A percentile compares a stretch with the other conserved stretches of the same genome.
phyloP scores from a whole-genome alignment of 495 filamentous ascomycete genomes.

The Apodospora peruviana region DNA sequence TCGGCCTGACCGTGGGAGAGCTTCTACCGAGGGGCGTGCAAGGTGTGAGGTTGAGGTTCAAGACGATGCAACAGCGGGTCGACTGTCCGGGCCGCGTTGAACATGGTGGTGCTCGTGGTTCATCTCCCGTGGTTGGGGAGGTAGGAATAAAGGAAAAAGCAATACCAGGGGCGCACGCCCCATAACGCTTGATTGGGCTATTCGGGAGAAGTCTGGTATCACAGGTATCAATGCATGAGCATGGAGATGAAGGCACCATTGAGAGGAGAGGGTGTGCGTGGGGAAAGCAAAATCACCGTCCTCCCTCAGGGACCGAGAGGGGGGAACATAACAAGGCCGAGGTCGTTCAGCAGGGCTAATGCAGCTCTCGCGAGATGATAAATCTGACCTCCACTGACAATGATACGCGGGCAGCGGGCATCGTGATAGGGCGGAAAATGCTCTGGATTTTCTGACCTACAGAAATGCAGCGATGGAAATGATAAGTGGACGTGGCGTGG shows the following conservation, averaged over 20 bases:
- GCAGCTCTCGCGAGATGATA: no score
- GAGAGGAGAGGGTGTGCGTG: conserved; percentile 7
- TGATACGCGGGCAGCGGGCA: no score
- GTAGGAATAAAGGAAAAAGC: conserved; percentile 9
- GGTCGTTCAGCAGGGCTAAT: no score
- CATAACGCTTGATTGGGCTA: conserved; percentile 14
- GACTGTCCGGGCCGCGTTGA: conserved; percentile 10
- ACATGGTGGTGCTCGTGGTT: not conserved
- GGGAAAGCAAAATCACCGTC: conserved; percentile 9
- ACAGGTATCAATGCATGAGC: conserved; percentile 30
- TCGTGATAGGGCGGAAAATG: conserved; percentile 17
- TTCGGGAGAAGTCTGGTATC: conserved; percentile 20
- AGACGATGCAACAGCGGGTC: conserved; percentile 24
- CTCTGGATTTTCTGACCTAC: conserved; percentile 10
- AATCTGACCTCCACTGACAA: not conserved
- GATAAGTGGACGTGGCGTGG: not conserved
- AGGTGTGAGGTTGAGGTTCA: conserved; percentile 10
- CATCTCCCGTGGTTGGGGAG: conserved; percentile 4
- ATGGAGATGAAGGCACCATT: conserved; percentile 15
- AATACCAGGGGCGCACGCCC: conserved; percentile 9
- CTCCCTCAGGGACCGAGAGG: no score
- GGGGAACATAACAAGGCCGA: no score
- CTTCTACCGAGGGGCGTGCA: conserved; percentile 8
- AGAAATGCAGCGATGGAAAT: not conserved
- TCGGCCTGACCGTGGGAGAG: conserved; percentile 10